Conservation (phyloP, 768 basidiomycete species). For the Tulasnella sp. region DNA sequence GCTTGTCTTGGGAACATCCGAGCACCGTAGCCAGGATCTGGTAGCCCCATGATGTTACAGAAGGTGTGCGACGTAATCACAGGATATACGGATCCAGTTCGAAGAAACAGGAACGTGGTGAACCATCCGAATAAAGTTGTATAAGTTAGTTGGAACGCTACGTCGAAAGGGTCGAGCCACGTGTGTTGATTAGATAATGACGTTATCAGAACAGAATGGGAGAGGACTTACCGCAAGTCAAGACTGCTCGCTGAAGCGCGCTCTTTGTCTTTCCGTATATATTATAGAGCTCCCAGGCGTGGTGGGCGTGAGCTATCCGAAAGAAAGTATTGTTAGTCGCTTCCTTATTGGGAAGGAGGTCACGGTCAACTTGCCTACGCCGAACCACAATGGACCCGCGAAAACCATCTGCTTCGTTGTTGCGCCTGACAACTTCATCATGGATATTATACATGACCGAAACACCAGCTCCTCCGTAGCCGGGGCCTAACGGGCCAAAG, state of each 20-base stretch:
- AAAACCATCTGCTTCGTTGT: conserved; percentile 68
- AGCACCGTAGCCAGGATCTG: conserved; percentile 64
- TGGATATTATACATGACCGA: conserved; percentile 76
- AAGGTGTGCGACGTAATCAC: conserved; percentile 81
- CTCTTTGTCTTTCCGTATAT: conserved; percentile 65
- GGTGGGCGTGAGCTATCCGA: conserved; percentile 81
- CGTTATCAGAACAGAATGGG: neutral
- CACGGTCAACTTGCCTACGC: conserved; percentile 63
- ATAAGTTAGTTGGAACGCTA: conserved; percentile 87
- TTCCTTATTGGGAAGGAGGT: conserved; percentile 23
- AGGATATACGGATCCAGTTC: conserved; percentile 76
- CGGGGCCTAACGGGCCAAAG: conserved; percentile 62
- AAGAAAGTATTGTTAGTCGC: neutral
- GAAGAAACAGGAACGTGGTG: conserved; percentile 81
- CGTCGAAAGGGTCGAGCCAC: neutral
- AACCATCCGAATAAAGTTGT: conserved; percentile 93
- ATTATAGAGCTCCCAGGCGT: conserved; percentile 84
- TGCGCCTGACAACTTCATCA: conserved; percentile 68
- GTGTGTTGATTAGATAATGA: conserved; percentile 35
- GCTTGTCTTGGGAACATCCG: conserved; percentile 55
- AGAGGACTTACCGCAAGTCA: conserved; percentile 56
- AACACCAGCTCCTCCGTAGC: conserved; percentile 93
- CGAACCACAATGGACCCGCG: conserved; percentile 83
- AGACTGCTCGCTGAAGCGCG: conserved; percentile 67
- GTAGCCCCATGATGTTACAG: conserved; percentile 95